phyloP scores from a whole-genome alignment of 495 filamentous ascomycete species.

The Haplographium delicatum region DNA sequence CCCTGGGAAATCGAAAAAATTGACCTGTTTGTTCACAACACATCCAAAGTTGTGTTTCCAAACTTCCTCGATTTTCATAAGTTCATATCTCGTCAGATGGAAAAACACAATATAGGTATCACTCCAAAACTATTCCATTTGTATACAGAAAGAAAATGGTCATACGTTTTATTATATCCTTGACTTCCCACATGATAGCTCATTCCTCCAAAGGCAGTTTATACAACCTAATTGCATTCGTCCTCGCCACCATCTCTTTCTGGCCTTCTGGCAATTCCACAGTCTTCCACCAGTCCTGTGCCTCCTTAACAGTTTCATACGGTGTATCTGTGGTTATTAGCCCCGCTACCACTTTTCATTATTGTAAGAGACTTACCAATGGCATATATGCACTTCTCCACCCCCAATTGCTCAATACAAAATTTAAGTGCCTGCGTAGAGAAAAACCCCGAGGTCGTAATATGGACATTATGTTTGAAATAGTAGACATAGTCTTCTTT shows the following conservation, averaged over 20 bases:
- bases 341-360: not conserved
- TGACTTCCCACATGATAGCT: no score
- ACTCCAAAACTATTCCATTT: no score
- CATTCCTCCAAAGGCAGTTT: slow-evolving; percentile 40
- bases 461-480: slow-evolving; percentile 57
- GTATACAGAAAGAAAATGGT: no score
- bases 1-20: no score
- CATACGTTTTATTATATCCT: no score
- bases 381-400: slow-evolving; percentile 33
- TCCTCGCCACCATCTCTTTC: slow-evolving; percentile 44
- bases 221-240: slow-evolving; percentile 52
- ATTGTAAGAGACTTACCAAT: slow-evolving; percentile 26
- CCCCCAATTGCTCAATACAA: slow-evolving; percentile 39
- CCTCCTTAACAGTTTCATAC: slow-evolving; percentile 44
- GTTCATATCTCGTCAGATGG: no score
- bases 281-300: slow-evolving; percentile 46
- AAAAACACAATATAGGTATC: no score
- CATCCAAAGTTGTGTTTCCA: no score
- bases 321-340: slow-evolving; percentile 27
- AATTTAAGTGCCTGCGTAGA: slow-evolving; percentile 46
- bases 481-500: slow-evolving; percentile 50
- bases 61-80: no score
- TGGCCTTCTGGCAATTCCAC: slow-evolving; percentile 39
- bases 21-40: no score
- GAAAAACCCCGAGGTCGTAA: slow-evolving; percentile 60